Evolutionary conservation across 2,329 filamentous ascomycete species (phyloP).

Genomic region (Plenodomus tracheiphilus): DNA sequence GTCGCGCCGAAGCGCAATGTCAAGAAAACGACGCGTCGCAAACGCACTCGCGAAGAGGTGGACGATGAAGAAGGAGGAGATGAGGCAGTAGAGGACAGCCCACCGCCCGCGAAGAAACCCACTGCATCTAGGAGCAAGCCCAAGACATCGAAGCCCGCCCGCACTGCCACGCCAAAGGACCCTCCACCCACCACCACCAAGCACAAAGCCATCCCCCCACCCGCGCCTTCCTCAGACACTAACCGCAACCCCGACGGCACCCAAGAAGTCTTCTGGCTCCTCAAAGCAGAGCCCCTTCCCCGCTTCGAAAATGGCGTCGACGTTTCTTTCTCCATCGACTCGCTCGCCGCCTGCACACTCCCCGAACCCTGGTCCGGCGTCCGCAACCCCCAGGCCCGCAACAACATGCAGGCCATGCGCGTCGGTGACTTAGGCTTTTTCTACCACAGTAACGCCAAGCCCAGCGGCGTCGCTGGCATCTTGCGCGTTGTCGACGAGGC

Average conservation of each 20-base stretch:
- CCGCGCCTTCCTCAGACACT: constrained; percentile 18
- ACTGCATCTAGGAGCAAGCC: constrained; percentile 15
- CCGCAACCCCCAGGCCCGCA: constrained; percentile 65
- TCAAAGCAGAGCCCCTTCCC: constrained; percentile 73
- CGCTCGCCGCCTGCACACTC: constrained; percentile 69
- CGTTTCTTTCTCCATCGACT: constrained; percentile 92
- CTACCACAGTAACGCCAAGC: constrained; percentile 93
- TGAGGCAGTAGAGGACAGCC: constrained; percentile 11
- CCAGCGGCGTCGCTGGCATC: constrained; percentile 81
- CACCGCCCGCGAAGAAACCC: constrained; percentile 27
- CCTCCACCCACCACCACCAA: constrained; percentile 8
- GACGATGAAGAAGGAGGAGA: constrained; percentile 13
- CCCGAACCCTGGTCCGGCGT: constrained; percentile 89
- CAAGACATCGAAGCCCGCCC: constrained; percentile 1
- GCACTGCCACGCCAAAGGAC: background rate
- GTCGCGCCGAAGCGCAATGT: constrained; percentile 22
- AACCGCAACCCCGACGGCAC: constrained; percentile 32
- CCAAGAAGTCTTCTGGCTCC: constrained; percentile 51
- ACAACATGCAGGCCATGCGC: constrained; percentile 90
- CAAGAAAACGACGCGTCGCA: constrained; percentile 30
- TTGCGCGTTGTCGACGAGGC: constrained; percentile 90
- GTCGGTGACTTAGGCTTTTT: constrained; percentile 93
- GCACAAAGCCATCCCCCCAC: constrained; percentile 10
- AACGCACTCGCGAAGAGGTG: constrained; percentile 25
- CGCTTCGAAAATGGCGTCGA: constrained; percentile 85